phyloP scores from a whole-genome alignment of 352 stramenopile species.

The Phytopythium litorale region DNA sequence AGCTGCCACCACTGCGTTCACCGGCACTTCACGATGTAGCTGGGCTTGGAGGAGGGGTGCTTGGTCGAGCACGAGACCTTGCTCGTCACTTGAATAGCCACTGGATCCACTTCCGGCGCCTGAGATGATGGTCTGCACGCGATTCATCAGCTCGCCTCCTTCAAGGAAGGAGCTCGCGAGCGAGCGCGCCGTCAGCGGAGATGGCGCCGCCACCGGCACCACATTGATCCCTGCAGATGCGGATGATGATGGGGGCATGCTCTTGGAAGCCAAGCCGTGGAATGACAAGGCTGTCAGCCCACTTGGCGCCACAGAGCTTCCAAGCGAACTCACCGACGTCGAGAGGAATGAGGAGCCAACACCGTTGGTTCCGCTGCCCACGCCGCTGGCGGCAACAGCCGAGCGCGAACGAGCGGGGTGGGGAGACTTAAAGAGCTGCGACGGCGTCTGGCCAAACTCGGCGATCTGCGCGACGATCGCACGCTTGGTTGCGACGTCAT shows the following conservation, averaged over 20 bases:
- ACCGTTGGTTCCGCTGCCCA: slow-evolving; percentile 7
- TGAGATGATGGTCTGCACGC: slow-evolving; percentile 69
- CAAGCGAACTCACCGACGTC: slow-evolving; percentile 12
- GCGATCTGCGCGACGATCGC: slow-evolving; percentile 96
- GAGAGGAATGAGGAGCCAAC: slow-evolving; percentile 10
- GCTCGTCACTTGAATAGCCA: slow-evolving; percentile 13
- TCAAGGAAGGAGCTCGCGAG: slow-evolving; percentile 66
- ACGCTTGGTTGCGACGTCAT: slow-evolving; percentile 49
- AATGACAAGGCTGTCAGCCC: background rate
- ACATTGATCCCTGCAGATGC: background rate
- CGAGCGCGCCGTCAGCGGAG: slow-evolving; percentile 23
- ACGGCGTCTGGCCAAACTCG: slow-evolving; percentile 98
- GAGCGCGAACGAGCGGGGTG: slow-evolving; percentile 46
- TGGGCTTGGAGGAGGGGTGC: slow-evolving; percentile 48
- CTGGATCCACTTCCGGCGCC: slow-evolving; percentile 12
- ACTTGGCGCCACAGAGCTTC: slow-evolving; percentile 4
- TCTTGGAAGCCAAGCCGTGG: background rate
- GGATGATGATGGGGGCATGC: slow-evolving; percentile 3
- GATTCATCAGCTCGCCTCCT: slow-evolving; percentile 54
- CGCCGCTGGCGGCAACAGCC: background rate
- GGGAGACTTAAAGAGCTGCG: slow-evolving; percentile 88
- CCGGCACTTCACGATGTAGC: slow-evolving; percentile 33
- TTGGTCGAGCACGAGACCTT: slow-evolving; percentile 40
- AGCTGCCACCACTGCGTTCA: slow-evolving; percentile 41
- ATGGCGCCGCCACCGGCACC: slow-evolving; percentile 10